A percentile compares a stretch with the other conserved stretches of the same genome.
Conservation (phyloP, 208 protist species). For the Crithidia brevicula region DNA sequence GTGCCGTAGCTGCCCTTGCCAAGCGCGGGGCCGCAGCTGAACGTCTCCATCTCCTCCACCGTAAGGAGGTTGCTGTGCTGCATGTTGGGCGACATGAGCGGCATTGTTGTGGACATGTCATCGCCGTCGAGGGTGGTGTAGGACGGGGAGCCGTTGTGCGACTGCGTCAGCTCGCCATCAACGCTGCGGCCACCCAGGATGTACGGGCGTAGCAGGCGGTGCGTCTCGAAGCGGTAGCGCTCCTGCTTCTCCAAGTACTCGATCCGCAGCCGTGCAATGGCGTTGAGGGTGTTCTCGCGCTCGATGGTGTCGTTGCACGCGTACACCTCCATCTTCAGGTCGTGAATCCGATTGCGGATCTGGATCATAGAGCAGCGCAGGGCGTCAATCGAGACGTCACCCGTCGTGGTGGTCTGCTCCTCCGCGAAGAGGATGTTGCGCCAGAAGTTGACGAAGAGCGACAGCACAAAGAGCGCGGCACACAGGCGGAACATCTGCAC, state of each 20-base stretch:
- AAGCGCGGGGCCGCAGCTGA: slow-evolving; percentile 75
- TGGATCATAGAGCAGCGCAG: slow-evolving; percentile 63
- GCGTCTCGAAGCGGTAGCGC: slow-evolving; percentile 65
- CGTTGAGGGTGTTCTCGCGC: slow-evolving; percentile 72
- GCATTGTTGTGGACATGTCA: slow-evolving; percentile 20
- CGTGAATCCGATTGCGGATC: slow-evolving; percentile 64
- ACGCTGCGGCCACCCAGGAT: slow-evolving; percentile 31
- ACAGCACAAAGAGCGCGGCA: slow-evolving; percentile 29
- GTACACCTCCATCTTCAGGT: slow-evolving; percentile 64
- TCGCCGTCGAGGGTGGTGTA: slow-evolving; percentile 21
- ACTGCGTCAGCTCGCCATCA: slow-evolving; percentile 19
- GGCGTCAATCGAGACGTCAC: slow-evolving; percentile 63
- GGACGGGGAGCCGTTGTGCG: slow-evolving; percentile 12
- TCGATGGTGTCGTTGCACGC: slow-evolving; percentile 42
- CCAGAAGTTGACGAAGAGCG: slow-evolving; percentile 59
- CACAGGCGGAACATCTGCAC: slow-evolving; percentile 49
- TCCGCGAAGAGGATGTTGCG: slow-evolving; percentile 53
- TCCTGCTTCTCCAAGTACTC: slow-evolving; percentile 80
- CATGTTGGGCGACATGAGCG: slow-evolving; percentile 27
- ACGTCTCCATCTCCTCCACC: slow-evolving; percentile 78
- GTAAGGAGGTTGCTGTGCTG: slow-evolving; percentile 48
- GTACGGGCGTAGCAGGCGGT: slow-evolving; percentile 48
- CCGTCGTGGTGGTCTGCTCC: slow-evolving; percentile 39
- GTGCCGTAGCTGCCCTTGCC: slow-evolving; percentile 77
- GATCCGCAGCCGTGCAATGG: slow-evolving; percentile 65